Base-by-base conservation (phyloP, 164 flowering plant species). In the Magnolia officinalis region DNA sequence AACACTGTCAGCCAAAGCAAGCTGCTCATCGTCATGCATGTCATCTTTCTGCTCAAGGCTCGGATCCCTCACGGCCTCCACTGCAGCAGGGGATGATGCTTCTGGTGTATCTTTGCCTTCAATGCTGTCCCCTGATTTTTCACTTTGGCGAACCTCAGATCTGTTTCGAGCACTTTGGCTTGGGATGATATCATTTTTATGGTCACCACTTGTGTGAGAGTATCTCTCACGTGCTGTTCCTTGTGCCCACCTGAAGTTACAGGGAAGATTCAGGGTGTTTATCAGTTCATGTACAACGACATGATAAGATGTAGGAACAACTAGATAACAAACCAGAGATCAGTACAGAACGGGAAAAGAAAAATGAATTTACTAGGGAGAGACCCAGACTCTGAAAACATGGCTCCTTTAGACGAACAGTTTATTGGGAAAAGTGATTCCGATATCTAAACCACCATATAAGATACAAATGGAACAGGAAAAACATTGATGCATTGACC, bases 71-170 rank as follows among this genome's bases (percentile, higher is more conserved):
- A 76, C 85, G 80, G 77, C 87, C 72, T 82, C 84, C 23, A 61
- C 75, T 8, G 69, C 20, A 51, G 8, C 77, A 67, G 88, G 85
- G 70, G 94, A 89, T 74, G 89, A 82, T 59, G 58, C 51, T 19
- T 69, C 76, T 8, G 73, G 82, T 75, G 80, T 85, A 52, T 75
- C 80, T 79, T 88, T 89, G 29, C 78, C 84, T 69, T 82, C 92
- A 70, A 81, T 70, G 79, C 88, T 86, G 73, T 84, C 89, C 69
- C 76, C 74, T 50, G 93, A 88, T 72, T 78, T 89, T 76, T 86
- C 97, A 50, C 80, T 82, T 50, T 78, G 77, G 81, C 76, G 78
- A 73, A 84, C 89, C 78, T 7, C 37, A 49, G 74, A 74, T 55
- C 70, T 84, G 74, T 81, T 76, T 55, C 11, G 81, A 26, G 78